These are phyloP conservation scores for Oryza longistaminata DNA, from an alignment of 176 grass and related monocot species.

Conservation along the genomic window DNA sequence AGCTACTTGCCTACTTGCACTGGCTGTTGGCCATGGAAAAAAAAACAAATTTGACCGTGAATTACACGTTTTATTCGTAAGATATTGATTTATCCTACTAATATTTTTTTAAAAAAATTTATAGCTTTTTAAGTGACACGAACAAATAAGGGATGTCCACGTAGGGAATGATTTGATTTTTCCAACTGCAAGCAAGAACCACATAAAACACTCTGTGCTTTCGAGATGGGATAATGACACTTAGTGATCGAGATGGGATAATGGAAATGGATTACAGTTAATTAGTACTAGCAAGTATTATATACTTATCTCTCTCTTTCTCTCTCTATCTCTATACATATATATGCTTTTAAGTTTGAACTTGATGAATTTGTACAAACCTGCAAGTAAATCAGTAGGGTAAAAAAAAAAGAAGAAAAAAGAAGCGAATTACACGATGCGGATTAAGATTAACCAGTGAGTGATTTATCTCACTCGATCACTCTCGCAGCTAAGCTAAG, in stretches of 20 bases:
- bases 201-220: not conserved
- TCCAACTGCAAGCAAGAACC: not conserved
- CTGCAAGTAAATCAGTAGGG: not conserved
- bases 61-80: too few species aligned
- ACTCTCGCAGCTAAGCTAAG: too few species aligned
- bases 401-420: not conserved
- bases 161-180: too few species aligned
- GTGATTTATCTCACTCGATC: not conserved
- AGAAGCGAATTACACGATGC: not conserved
- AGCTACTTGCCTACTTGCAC: conserved; percentile 72
- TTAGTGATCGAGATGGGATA: not conserved
- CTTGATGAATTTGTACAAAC: not conserved
- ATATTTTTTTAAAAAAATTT: too few species aligned
- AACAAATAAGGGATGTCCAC: too few species aligned
- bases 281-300: not conserved
- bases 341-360: not conserved
- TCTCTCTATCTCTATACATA: not conserved
- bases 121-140: too few species aligned
- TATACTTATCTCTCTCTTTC: not conserved
- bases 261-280: not conserved
- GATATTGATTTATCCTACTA: too few species aligned
- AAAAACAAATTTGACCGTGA: too few species aligned
- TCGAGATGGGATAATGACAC: not conserved
- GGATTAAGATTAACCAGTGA: not conserved
- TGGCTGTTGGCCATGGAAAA: too few species aligned